These are phyloP conservation scores for Naganishia friedmannii DNA, from an alignment of 768 basidiomycete genomes.

Conservation along the genomic window DNA sequence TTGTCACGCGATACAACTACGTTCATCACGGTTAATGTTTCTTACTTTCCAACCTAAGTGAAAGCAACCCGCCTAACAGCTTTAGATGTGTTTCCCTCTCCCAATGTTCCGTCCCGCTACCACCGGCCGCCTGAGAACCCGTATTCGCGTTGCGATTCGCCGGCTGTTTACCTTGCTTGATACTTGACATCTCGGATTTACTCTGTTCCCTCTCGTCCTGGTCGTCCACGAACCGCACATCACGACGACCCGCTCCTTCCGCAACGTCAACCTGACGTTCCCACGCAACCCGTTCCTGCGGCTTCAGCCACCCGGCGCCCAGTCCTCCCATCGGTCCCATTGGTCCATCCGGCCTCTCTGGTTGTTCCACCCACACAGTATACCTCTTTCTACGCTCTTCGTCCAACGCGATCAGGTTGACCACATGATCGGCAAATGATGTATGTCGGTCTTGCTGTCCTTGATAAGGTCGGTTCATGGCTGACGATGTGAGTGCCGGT, in stretches of 20 bases:
- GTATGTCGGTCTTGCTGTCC: conserved; percentile 6
- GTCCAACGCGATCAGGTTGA: conserved; percentile 32
- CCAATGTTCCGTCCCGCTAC: conserved; percentile 32
- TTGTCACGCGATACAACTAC: no score
- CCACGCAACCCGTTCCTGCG: conserved; percentile 5
- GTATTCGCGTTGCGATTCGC: no score
- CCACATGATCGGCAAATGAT: conserved; percentile 31
- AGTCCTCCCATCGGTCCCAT: conserved; percentile 1
- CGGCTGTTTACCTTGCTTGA: no score
- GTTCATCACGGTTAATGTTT: conserved; percentile 22
- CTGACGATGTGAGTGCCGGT: conserved; percentile 11
- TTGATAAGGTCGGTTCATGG: conserved; percentile 15
- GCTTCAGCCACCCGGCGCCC: neutral
- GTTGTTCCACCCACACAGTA: conserved; percentile 30
- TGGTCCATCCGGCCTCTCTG: neutral
- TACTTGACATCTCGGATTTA: no score
- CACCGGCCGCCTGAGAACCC: neutral
- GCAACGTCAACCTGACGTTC: neutral
- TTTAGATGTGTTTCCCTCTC: conserved; percentile 42
- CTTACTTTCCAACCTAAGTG: conserved; percentile 41
- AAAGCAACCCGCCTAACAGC: conserved; percentile 41
- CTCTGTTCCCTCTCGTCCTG: no score
- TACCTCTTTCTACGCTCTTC: conserved; percentile 24
- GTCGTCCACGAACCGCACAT: neutral
- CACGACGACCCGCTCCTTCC: neutral